A percentile compares a stretch with the other conserved stretches of the same genome.
Evolutionary conservation across 2,329 filamentous ascomycete genomes (phyloP).

Genomic region (Verticillium albo-atrum): DNA sequence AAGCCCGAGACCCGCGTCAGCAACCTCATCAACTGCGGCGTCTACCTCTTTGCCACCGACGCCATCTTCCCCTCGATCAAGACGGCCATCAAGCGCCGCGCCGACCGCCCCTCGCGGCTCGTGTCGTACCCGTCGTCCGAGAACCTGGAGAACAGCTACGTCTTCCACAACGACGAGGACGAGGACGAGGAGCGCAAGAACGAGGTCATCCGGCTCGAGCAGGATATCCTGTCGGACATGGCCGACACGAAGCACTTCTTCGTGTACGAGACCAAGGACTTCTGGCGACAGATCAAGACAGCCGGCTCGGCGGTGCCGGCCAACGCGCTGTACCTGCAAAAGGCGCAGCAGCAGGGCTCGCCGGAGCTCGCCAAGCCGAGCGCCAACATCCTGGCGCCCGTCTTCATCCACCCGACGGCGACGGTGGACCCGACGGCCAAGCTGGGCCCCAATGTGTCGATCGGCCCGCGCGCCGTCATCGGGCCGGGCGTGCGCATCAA

Average conservation of each 20-base stretch:
- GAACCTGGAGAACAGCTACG: slow-evolving; percentile 68
- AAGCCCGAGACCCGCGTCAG: slow-evolving; percentile 97
- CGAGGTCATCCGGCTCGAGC: slow-evolving; percentile 89
- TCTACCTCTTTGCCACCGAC: slow-evolving; percentile 95
- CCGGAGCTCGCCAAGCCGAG: slow-evolving; percentile 79
- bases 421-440: slow-evolving; percentile 92
- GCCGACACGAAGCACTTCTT: slow-evolving; percentile 98
- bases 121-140: slow-evolving; percentile 95
- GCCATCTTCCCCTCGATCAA: slow-evolving; percentile 95
- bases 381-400: slow-evolving; percentile 82
- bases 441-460: slow-evolving; percentile 92
- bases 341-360: slow-evolving; percentile 80
- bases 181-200: slow-evolving; percentile 75
- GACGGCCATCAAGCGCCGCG: slow-evolving; percentile 90
- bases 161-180: slow-evolving; percentile 44
- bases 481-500: slow-evolving; percentile 89
- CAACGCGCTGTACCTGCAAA: slow-evolving; percentile 92
- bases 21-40: slow-evolving; percentile 98
- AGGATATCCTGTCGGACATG: slow-evolving; percentile 92
- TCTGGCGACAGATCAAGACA: slow-evolving; percentile 99
- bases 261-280: slow-evolving; percentile 97
- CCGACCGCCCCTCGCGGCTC: slow-evolving; percentile 76
- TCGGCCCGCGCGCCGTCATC: slow-evolving; percentile 81
- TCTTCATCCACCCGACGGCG: slow-evolving; percentile 92
- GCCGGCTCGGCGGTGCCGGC: slow-evolving; percentile 95